Base-by-base conservation (phyloP, 352 stramenopile species). In the Pythium sukuiense region DNA sequence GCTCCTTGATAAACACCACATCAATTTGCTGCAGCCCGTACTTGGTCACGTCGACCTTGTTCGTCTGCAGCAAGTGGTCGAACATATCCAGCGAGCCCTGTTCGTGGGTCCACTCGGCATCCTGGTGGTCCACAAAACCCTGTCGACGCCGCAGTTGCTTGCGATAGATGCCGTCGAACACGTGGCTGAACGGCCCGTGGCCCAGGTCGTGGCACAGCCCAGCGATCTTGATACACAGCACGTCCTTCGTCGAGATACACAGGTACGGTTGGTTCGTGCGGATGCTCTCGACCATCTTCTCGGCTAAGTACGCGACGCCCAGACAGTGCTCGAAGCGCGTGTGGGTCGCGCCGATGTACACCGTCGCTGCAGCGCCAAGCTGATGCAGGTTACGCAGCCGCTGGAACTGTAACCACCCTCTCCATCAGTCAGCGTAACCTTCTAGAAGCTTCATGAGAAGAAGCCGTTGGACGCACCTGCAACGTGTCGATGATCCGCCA, bases 311-410 rank as follows among this genome's bases (percentile, higher is more conserved):
- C 6, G 93, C 93, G n/a, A 99, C 96, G 14, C 97, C 97, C 35
- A 99, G 73, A 16, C 83, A 98, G 49, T 94, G 86, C 70, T 93
- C 86, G 49, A 94, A 94, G 5, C 86, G 76, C 11, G 82, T 86
- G 57, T 94, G 86, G 3, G 86, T 93, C 43, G 81, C 86, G 30
- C 82, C 83, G 52, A 92, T 90, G 60, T 94, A 99, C 4, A 98
- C 92, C 37, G 83, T 92, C 32, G 92, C 76, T 13, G 89, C 81
- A 18, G 87, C 87, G 3, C 96, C 97, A 29, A 99, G 83, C 75
- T 99, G 97, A 39, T 97, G 93, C 39, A 99, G 76, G 29, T 90
- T 81, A n/a, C 95, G 85, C 6, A 99, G 82, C 3, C 97, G 81
- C 59, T 99, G 95, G 61, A 97, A 98, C 85, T 98, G 61, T 1